Percentiles rank a stretch among this genome's conserved stretches.
Conservation (phyloP, 441 rosid species). For the Pelargonium australe region DNA sequence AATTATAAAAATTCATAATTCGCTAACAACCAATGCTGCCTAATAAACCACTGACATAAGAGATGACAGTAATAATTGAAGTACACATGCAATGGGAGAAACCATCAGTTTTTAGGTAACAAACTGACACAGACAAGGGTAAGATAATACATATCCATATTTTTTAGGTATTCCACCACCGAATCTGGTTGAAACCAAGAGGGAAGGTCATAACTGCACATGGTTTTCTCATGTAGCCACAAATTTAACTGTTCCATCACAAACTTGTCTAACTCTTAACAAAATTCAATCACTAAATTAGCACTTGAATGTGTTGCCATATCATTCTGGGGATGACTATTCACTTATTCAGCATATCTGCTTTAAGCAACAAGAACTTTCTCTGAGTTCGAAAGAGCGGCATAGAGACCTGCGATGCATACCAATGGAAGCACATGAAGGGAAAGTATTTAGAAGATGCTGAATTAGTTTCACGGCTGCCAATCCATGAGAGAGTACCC, state of each 20-base stretch:
- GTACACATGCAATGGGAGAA: neutral
- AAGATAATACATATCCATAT: neutral
- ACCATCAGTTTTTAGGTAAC: neutral
- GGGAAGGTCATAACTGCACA: neutral
- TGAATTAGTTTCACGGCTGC: constrained; percentile 59
- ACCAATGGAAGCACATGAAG: constrained; percentile 88
- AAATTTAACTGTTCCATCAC: neutral
- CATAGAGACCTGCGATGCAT: constrained; percentile 13
- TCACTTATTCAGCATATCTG: neutral
- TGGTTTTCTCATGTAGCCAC: neutral
- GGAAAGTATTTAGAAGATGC: constrained; percentile 66
- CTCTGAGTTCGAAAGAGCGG: neutral
- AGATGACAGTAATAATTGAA: neutral
- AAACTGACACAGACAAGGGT: neutral
- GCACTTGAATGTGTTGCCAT: no score
- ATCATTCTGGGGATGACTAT: no score
- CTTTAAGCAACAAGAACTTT: neutral
- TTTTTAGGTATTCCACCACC: neutral
- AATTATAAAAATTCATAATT: neutral
- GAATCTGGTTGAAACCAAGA: neutral
- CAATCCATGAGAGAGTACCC: constrained; percentile 76
- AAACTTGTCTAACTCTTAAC: neutral
- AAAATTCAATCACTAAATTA: neutral
- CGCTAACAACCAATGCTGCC: neutral
- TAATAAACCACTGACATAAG: neutral